Evolutionary conservation across 2,329 filamentous ascomycete genomes (phyloP).

Genomic region (Colletotrichum aenigma): DNA sequence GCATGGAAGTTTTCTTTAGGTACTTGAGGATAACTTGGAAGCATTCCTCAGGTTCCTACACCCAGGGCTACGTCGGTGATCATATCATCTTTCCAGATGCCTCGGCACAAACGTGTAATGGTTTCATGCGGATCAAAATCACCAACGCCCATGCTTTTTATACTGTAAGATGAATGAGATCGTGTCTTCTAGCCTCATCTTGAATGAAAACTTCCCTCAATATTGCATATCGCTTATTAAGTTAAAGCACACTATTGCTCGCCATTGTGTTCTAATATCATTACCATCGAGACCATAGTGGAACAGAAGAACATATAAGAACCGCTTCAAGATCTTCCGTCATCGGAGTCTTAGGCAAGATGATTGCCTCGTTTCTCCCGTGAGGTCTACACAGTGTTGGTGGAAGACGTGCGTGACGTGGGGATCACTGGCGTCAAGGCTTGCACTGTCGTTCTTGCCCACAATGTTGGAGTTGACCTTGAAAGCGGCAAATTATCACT

Average conservation of each 20-base stretch:
- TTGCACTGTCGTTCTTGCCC: not conserved
- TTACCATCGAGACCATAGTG: not conserved
- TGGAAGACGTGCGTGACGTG: not conserved
- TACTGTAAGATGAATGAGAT: not conserved
- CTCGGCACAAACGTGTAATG: not conserved
- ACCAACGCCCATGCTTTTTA: too few species aligned
- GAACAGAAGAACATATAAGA: not conserved
- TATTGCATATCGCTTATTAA: not conserved
- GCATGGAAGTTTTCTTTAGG: too few species aligned
- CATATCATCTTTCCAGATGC: accelerated
- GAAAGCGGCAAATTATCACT: not conserved
- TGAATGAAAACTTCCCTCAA: not conserved
- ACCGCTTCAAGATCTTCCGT: not conserved
- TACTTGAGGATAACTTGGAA: accelerated
- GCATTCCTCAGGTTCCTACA: too few species aligned
- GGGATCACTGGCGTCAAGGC: not conserved
- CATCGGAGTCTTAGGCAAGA: not conserved
- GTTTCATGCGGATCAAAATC: not conserved
- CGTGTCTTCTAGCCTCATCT: not conserved
- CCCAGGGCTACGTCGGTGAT: not conserved
- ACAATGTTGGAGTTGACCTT: not conserved
- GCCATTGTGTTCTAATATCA: not conserved
- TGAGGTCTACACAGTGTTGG: not conserved
- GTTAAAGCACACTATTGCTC: not conserved
- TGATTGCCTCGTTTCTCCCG: too few species aligned